A percentile compares a stretch with the other conserved stretches of the same genome.
Conservation (phyloP, 495 filamentous ascomycete genomes). For the Pseudoneurospora amorphoporcata region DNA sequence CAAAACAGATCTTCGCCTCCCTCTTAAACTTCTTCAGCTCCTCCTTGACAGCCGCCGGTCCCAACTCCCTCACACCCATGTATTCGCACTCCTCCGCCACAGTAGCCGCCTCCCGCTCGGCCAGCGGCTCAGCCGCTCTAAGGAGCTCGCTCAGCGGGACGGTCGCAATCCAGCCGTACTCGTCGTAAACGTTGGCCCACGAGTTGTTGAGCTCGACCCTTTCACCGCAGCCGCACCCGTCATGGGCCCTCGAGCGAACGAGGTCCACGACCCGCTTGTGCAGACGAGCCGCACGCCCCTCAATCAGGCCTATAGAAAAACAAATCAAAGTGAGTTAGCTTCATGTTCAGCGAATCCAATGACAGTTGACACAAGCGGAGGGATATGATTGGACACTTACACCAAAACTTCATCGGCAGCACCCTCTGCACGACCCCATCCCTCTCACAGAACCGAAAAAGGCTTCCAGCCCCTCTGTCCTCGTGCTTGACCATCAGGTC, state of each 20-base stretch:
- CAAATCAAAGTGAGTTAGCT: background rate
- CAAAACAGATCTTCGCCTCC: background rate
- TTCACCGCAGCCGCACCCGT: background rate
- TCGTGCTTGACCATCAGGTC: background rate
- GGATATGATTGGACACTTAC: background rate
- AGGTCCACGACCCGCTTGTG: background rate
- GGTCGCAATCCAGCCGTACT: background rate
- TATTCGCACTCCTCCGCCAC: background rate
- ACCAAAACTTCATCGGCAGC: background rate
- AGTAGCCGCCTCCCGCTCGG: background rate
- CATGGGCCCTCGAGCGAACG: background rate
- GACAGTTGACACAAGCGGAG: too few species aligned
- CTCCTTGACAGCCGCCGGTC: background rate
- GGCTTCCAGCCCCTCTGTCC: background rate
- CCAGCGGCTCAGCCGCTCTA: background rate
- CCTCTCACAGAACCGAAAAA: background rate
- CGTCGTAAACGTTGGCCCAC: background rate
- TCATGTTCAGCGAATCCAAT: background rate
- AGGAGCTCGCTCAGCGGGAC: background rate
- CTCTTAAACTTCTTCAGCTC: background rate
- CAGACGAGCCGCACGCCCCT: background rate
- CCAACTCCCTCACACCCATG: background rate
- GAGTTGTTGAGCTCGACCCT: background rate
- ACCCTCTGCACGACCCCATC: background rate
- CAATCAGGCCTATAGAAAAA: background rate